Base-by-base conservation (phyloP, 2,329 filamentous ascomycete species). In the Monosporascus sp. region DNA sequence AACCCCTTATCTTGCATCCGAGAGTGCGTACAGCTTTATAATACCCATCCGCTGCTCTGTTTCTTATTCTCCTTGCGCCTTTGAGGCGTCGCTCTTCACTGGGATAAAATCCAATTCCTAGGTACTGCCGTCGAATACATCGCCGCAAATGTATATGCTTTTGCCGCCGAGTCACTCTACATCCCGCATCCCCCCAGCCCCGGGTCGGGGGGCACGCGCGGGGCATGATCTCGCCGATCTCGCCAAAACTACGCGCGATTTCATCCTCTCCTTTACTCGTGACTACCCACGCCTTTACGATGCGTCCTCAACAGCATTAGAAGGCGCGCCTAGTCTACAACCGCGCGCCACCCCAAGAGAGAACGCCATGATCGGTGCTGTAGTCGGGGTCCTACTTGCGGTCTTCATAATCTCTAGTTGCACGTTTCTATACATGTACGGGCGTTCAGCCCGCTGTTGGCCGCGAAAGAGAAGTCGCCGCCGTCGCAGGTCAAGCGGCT, bases 361-460 rank as follows among this genome's bases (percentile, higher is more conserved):
- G 40, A 69, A 76, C 58, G 65, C 68, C 50, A 73, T 70, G 37
- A 77, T 76, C 52, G 74, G 74, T 51, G 64, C 75, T 54, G 67
- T 73, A 3, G 69, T 78, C 45, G 74, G 71, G 53, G 62, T 78
- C 41, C 62, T 72, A 4, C 63, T 77, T 20, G 68, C 68, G 26
- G 59, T 69, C 20, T 77, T 77, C 52, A 51, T 78, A 52, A 60
- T 68, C 17, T 70, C 63, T 20, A 55, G 70, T 19, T 52, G 62
- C 40, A 65, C 65, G 38, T 77, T 78, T 55, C 56, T 74, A 38
- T 74, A 68, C 58, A 59, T 66, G 4, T 77, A 77, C 57, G 67
- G 73, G 47, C 52, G 55, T 20, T 72, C 74, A 3, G 66, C 76
- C 44, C 65, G 66, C 7, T 69, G 70, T 52, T 63, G 64, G 1